Percentiles rank a stretch among this genome's conserved stretches.
Conservation (phyloP, 1,139 yeast species). For the Saccharomyces hybrid region DNA sequence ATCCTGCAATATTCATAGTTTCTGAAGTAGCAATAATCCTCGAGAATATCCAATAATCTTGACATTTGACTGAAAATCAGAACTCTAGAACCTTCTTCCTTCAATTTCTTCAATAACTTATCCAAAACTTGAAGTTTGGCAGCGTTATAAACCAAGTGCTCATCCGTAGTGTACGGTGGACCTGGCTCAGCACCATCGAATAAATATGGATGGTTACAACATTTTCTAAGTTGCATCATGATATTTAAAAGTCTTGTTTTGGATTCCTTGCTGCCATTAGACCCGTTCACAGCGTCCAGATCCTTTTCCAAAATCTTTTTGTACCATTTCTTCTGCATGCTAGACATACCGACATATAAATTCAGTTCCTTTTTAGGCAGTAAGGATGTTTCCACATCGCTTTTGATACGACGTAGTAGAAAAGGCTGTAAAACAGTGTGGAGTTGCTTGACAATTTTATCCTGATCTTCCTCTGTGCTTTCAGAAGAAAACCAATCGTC, state of each 20-base stretch:
- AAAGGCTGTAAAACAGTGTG: conserved; percentile 86
- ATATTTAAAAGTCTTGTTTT: conserved; percentile 84
- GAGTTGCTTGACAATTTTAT: conserved; percentile 71
- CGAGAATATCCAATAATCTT: conserved; percentile 80
- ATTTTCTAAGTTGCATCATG: conserved; percentile 93
- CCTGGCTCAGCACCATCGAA: conserved; percentile 99
- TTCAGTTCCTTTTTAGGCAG: conserved; percentile 87
- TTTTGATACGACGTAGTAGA: conserved; percentile 76
- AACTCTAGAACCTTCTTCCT: conserved; percentile 78
- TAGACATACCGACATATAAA: conserved; percentile 87
- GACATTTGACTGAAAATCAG: conserved; percentile 94
- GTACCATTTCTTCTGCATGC: conserved; percentile 92
- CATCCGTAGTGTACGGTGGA: conserved; percentile 96
- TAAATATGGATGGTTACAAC: conserved; percentile 94
- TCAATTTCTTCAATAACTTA: conserved; percentile 65
- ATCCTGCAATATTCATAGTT: conserved; percentile 84
- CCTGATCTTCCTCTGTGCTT: conserved; percentile 50
- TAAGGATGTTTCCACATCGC: conserved; percentile 87
- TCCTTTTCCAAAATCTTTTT: conserved; percentile 83
- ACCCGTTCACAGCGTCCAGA: conserved; percentile 93
- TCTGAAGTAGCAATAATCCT: conserved; percentile 83
- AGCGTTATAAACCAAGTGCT: conserved; percentile 77
- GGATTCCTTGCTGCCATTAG: conserved; percentile 79
- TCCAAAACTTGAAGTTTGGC: conserved; percentile 90
- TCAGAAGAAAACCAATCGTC: conserved; percentile 75